A percentile compares a stretch with the other conserved stretches of the same genome.
Conservation (phyloP, 164 flowering plant genomes). For the Vitis amurensis region DNA sequence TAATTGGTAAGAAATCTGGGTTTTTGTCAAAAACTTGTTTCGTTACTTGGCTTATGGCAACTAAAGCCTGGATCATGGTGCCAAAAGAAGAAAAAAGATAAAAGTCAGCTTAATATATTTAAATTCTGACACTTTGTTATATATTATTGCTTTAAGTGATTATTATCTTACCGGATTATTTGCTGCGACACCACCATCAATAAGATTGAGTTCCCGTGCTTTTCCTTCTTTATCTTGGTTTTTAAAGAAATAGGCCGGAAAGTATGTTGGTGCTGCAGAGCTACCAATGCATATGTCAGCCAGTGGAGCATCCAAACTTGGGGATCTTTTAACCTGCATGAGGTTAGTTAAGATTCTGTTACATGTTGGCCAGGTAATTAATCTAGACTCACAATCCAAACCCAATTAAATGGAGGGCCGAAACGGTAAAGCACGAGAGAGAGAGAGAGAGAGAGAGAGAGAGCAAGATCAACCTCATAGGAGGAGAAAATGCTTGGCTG, state of each 20-base stretch:
- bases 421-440: no score
- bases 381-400: not conserved
- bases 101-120: not conserved
- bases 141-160: not conserved
- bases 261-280: no score
- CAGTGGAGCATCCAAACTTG: not conserved
- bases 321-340: not conserved
- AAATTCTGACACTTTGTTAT: not conserved
- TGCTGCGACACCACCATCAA: slow-evolving; percentile 3
- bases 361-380: not conserved
- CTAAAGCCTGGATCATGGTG: slow-evolving; percentile 15
- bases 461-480: not conserved
- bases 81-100: not conserved
- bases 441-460: not conserved
- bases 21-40: slow-evolving; percentile 9
- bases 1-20: not conserved
- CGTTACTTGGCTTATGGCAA: slow-evolving; percentile 23
- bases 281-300: not conserved
- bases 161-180: slow-evolving; percentile 1
- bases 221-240: no score
- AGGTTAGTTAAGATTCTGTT: not conserved
- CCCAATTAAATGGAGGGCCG: not conserved
- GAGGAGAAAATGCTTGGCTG: not conserved
- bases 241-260: not conserved
- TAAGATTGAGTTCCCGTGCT: no score